phyloP scores from a whole-genome alignment of 2,329 filamentous ascomycete genomes.

The Sporothrix variecibatus region DNA sequence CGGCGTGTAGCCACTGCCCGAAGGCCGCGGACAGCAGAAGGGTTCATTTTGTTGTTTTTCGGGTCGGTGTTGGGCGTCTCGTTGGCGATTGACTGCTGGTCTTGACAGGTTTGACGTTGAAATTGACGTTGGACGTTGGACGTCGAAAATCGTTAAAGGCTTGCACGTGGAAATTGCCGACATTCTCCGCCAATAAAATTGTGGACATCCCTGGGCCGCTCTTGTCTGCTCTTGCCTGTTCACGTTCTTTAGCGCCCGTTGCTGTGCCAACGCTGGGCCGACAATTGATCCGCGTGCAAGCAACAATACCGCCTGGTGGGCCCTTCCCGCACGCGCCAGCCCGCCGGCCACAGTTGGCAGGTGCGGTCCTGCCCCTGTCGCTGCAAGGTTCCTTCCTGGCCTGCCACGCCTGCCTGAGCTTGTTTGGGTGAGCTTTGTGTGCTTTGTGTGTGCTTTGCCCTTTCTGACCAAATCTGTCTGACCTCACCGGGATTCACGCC shows the following conservation, averaged over 20 bases:
- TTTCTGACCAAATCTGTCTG: background rate
- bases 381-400: background rate
- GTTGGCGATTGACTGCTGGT: background rate
- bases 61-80: background rate
- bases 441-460: background rate
- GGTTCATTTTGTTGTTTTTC: background rate
- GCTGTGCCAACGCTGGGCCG: conserved; percentile 30
- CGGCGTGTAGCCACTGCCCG: background rate
- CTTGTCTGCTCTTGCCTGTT: background rate
- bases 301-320: conserved; percentile 21
- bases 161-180: conserved; percentile 18
- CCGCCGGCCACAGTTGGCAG: background rate
- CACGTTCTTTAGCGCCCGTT: conserved; percentile 15
- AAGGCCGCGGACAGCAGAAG: background rate
- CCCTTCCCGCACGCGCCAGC: conserved; percentile 14
- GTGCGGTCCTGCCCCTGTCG: background rate
- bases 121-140: conserved; percentile 5
- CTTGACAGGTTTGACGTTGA: background rate
- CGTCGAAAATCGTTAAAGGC: background rate
- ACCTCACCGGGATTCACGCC: conserved; percentile 1
- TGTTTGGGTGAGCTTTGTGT: background rate
- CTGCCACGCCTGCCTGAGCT: background rate
- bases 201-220: background rate
- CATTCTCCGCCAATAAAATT: conserved; percentile 18
- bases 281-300: conserved; percentile 23